Percentiles rank a stretch among this genome's conserved stretches.
Evolutionary conservation across 345 rosid genomes (phyloP).

Genomic region (Salix caprea): DNA sequence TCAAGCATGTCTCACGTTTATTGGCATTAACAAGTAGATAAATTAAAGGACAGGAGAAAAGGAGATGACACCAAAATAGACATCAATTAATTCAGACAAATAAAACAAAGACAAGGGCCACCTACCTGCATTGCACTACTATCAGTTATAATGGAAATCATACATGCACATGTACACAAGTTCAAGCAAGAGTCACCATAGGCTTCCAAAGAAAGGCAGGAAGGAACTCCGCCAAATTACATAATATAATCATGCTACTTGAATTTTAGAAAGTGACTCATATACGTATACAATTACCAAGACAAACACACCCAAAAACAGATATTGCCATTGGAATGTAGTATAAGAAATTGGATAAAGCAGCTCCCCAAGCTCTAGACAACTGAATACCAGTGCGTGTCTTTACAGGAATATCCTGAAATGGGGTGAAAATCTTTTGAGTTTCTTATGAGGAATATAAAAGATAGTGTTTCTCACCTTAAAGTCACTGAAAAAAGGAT

Average conservation of each 20-base stretch:
- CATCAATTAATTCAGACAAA: neutral
- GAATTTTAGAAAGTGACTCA: neutral
- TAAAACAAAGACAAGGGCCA: neutral
- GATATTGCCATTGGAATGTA: neutral
- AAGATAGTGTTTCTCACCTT: neutral
- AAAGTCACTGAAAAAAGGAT: neutral
- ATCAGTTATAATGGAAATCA: neutral
- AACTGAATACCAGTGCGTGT: neutral
- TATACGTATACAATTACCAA: neutral
- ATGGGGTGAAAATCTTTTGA: neutral
- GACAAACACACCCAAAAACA: neutral
- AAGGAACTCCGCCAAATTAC: neutral
- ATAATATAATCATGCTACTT: neutral
- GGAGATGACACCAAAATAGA: neutral
- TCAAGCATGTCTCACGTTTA: neutral
- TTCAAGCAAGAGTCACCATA: neutral
- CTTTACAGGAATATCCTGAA: neutral
- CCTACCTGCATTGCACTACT: neutral
- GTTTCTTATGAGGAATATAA: neutral
- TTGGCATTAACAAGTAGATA: neutral
- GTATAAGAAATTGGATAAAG: neutral
- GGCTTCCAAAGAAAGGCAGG: neutral
- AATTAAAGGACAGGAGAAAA: neutral
- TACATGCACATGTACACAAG: neutral
- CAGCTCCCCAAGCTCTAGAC: neutral